These are phyloP conservation scores for Dendrocalamus sinicus DNA, from an alignment of 176 grass and related monocot species.

Conservation along the genomic window DNA sequence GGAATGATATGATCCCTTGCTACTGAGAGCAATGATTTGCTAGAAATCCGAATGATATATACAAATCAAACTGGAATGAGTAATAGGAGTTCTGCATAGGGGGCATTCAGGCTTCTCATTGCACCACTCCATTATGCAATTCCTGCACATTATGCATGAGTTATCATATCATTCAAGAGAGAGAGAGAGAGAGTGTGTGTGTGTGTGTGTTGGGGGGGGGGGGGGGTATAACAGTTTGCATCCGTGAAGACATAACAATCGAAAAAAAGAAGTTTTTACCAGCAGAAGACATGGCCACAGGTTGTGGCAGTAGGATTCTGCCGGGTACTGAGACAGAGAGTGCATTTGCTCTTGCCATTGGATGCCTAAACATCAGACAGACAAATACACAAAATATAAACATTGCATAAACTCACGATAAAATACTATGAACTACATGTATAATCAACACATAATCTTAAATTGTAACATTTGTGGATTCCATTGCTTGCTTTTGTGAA, in stretches of 20 bases:
- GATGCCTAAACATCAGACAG: slow-evolving; percentile 57
- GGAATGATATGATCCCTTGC: slow-evolving; percentile 10
- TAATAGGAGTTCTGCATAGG: slow-evolving; percentile 83
- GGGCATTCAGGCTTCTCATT: slow-evolving; percentile 98
- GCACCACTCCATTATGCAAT: slow-evolving; percentile 99
- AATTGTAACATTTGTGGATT: slow-evolving; percentile 17
- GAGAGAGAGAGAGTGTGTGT: too few species aligned
- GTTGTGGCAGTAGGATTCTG: slow-evolving; percentile 93
- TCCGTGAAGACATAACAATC: not conserved
- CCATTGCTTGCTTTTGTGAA: slow-evolving; percentile 2
- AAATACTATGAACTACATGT: slow-evolving; percentile 10
- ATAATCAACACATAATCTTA: slow-evolving; percentile 31
- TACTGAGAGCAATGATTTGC: not conserved
- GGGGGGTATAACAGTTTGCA: not conserved
- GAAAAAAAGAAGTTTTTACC: slow-evolving; percentile 51
- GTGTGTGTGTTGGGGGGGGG: not conserved
- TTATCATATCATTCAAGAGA: slow-evolving; percentile 10
- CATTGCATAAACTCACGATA: not conserved
- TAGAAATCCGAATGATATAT: slow-evolving; percentile 99
- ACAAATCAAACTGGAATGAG: slow-evolving; percentile 92
- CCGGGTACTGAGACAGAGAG: slow-evolving; percentile 84
- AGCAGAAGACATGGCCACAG: slow-evolving; percentile 98
- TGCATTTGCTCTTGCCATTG: slow-evolving; percentile 81
- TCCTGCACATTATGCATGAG: slow-evolving; percentile 63
- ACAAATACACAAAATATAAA: slow-evolving; percentile 27